phyloP scores from a whole-genome alignment of 2,329 filamentous ascomycete species.

The Volutella citrinella region DNA sequence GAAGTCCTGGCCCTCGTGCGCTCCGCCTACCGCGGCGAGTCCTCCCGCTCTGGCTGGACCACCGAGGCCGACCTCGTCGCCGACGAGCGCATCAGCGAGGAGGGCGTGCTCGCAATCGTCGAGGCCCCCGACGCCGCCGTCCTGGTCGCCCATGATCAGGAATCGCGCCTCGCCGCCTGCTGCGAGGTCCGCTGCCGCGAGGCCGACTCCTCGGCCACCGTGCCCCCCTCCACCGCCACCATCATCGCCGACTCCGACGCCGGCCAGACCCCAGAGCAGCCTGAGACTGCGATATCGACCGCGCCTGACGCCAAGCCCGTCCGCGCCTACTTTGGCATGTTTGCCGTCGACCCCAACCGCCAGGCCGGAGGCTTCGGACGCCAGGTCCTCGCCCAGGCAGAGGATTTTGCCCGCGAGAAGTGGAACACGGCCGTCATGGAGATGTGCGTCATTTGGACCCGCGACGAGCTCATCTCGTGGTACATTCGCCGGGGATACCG shows the following conservation, averaged over 20 bases:
- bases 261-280: too few species aligned
- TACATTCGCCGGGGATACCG: constrained; percentile 43
- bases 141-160: constrained; percentile 33
- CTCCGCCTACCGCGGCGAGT: constrained; percentile 43
- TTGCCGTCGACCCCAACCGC: constrained; percentile 41
- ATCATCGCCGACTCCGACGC: too few species aligned
- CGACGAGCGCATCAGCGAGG: constrained; percentile 41
- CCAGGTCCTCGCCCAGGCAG: constrained; percentile 38
- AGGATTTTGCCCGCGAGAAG: constrained; percentile 31
- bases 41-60: constrained; percentile 42
- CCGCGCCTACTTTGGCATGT: constrained; percentile 45
- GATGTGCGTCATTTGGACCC: constrained; percentile 42
- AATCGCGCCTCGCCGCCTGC: constrained; percentile 35
- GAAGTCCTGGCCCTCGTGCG: constrained; percentile 37
- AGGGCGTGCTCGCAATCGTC: constrained; percentile 38
- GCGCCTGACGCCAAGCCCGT: too few species aligned
- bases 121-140: constrained; percentile 32
- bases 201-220: too few species aligned
- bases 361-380: constrained; percentile 44
- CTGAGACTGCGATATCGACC: too few species aligned
- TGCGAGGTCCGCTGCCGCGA: constrained; percentile 37
- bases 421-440: constrained; percentile 36
- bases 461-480: constrained; percentile 44
- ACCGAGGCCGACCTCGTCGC: constrained; percentile 43
- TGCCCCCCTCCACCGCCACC: too few species aligned